Evolutionary conservation across 2,329 filamentous ascomycete genomes (phyloP), one percentile per base, ranked within the genome.

Genomic region (Cryphonectria japonica): DNA sequence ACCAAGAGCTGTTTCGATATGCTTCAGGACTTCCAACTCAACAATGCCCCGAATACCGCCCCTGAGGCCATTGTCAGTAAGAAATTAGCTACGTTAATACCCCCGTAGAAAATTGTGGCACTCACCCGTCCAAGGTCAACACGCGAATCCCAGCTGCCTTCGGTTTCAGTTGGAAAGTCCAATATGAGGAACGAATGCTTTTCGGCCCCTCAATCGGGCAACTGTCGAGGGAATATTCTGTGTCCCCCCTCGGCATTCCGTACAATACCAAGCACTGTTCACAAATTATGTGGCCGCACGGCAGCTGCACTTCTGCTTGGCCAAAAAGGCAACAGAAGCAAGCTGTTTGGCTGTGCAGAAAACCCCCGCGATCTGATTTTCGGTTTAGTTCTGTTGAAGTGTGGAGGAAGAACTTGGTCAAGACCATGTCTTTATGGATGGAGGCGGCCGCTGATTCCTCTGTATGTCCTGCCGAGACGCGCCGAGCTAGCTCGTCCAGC

Each of bases 291-390:
- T 86, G 84, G 0, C 83, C 83, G 69, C 84, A 86, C 4, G 80
- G 79, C 1, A 86, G 75, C 1, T 78, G 74, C 72, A 85, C 81
- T 71, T 84, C 79, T 1, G 84, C 81, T 2, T 80, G 76, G 61
- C 81, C 80, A 69, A 82, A 79, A 32, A 86, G 75, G 72, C 84
- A 86, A 67, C 80, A 83, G 70, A 85, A 84, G 71, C 85, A 86
- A 1, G 82, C 81, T 0, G 80, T 77, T 72, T 85, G 83, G 54
- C 80, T 85, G 22, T 81, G 76, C 9, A 54, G n/a, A n/a, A n/a
- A n/a, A n/a, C n/a, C n/a, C n/a, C n/a, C n/a, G n/a, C n/a, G n/a
- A n/a, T n/a, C n/a, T n/a, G n/a, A n/a, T n/a, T n/a, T n/a, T n/a
- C n/a, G n/a, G n/a, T n/a, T n/a, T n/a, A n/a, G n/a, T n/a, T n/a